Evolutionary conservation across 2,329 filamentous ascomycete genomes (phyloP).

Genomic region (Nakataea oryzae): DNA sequence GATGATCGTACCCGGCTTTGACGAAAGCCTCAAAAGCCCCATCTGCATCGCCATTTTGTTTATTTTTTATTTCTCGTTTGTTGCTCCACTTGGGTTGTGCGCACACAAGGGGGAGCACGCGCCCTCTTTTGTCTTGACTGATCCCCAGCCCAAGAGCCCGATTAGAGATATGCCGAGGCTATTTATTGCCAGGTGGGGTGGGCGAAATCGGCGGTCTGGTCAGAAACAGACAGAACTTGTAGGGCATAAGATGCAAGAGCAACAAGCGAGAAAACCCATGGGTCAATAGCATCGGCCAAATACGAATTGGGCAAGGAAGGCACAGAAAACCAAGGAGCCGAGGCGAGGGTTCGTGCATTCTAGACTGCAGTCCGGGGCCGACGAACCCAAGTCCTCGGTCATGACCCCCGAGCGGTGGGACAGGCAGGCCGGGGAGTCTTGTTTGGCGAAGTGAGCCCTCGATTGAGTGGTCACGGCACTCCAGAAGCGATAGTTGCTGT

Average conservation of each 20-base stretch:
- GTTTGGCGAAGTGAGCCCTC: background rate
- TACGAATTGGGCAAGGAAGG: background rate
- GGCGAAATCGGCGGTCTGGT: too few species aligned
- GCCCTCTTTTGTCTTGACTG: background rate
- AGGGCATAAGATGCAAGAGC: too few species aligned
- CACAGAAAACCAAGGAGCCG: too few species aligned
- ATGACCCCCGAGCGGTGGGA: too few species aligned
- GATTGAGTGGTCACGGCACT: background rate
- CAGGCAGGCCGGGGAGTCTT: background rate
- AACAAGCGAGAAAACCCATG: background rate
- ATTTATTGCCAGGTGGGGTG: too few species aligned
- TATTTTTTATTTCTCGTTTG: background rate
- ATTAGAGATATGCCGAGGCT: background rate
- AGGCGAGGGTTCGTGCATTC: too few species aligned
- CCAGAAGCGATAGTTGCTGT: background rate
- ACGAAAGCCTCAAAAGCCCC: background rate
- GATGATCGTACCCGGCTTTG: background rate
- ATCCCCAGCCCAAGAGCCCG: background rate
- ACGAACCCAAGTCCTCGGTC: background rate
- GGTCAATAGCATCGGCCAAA: background rate
- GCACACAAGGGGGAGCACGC: background rate
- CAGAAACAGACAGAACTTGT: too few species aligned
- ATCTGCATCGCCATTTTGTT: too few species aligned
- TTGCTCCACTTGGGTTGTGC: background rate
- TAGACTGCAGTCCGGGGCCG: too few species aligned